Evolutionary conservation across 1,139 yeast species (phyloP).

Genomic region (Magnusiomyces paraingens): DNA sequence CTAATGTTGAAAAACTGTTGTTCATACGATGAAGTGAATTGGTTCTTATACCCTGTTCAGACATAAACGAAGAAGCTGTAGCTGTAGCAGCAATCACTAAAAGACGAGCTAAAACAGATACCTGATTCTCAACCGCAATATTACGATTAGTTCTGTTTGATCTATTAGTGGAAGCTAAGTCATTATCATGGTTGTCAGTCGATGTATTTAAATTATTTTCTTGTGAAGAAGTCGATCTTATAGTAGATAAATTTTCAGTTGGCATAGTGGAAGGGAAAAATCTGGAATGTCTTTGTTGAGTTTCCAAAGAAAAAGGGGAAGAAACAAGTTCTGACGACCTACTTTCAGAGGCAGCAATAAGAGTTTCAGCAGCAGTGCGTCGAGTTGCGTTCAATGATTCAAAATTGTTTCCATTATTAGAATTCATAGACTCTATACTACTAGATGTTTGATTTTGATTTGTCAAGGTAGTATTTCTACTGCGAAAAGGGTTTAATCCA

Average conservation of each 20-base stretch:
- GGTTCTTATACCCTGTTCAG: conserved; percentile 25
- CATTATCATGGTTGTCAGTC: too few relatives aligned
- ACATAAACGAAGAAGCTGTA: conserved; percentile 37
- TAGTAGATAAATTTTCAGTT: background rate
- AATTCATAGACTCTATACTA: too few relatives aligned
- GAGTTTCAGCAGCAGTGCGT: too few relatives aligned
- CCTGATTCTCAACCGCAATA: conserved; percentile 33
- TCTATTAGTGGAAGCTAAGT: background rate
- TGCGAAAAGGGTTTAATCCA: too few relatives aligned
- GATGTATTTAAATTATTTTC: too few relatives aligned
- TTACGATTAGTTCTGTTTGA: conserved; percentile 4
- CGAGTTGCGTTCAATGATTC: too few relatives aligned
- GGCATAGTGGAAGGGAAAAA: background rate
- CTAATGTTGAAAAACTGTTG: background rate
- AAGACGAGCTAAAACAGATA: conserved; percentile 40
- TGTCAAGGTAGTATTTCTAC: too few relatives aligned
- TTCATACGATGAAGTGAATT: background rate
- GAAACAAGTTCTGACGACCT: background rate
- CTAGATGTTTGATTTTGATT: too few relatives aligned
- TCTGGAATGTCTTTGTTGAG: background rate
- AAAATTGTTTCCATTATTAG: too few relatives aligned
- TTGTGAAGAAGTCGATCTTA: background rate
- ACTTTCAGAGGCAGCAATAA: too few relatives aligned
- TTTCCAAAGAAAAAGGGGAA: background rate
- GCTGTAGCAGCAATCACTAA: conserved; percentile 44